These are phyloP conservation scores for Naganishia sp. DNA, from an alignment of 1,284 basidiomycete species.

Conservation along the genomic window DNA sequence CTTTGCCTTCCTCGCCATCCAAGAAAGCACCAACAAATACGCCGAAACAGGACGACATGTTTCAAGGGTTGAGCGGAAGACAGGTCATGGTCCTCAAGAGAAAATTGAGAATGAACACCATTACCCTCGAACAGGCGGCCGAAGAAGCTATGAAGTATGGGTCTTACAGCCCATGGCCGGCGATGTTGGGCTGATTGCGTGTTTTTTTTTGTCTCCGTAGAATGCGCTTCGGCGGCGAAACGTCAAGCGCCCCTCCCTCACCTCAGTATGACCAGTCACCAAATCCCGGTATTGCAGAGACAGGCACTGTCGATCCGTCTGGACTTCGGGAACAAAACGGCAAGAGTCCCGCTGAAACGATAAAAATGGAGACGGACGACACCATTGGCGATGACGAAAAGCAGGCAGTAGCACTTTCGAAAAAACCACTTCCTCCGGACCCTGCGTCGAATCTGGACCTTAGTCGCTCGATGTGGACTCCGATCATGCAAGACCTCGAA, in stretches of 20 bases:
- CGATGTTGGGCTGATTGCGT: neutral
- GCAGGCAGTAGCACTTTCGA: neutral
- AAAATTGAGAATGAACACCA: conserved; percentile 43
- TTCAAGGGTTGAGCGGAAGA: conserved; percentile 52
- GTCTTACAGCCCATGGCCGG: neutral
- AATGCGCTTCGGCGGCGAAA: conserved; percentile 5
- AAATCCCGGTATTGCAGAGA: neutral
- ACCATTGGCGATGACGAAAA: neutral
- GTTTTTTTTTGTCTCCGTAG: neutral
- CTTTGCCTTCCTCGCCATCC: conserved; percentile 28
- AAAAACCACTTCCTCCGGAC: neutral
- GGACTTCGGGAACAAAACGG: neutral
- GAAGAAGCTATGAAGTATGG: conserved; percentile 42
- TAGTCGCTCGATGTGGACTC: conserved; percentile 86
- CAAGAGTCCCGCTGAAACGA: neutral
- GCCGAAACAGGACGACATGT: conserved; percentile 41
- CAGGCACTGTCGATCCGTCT: neutral
- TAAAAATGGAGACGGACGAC: neutral
- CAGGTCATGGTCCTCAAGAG: conserved; percentile 54
- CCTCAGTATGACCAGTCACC: conserved; percentile 1
- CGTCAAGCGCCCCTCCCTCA: neutral
- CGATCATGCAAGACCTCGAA: conserved; percentile 76
- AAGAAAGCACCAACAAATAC: conserved; percentile 35
- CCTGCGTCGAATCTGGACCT: conserved; percentile 53
- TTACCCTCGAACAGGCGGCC: conserved; percentile 41